Conservation (phyloP, 1,284 basidiomycete species). For the Coniferiporia sulphurascens region DNA sequence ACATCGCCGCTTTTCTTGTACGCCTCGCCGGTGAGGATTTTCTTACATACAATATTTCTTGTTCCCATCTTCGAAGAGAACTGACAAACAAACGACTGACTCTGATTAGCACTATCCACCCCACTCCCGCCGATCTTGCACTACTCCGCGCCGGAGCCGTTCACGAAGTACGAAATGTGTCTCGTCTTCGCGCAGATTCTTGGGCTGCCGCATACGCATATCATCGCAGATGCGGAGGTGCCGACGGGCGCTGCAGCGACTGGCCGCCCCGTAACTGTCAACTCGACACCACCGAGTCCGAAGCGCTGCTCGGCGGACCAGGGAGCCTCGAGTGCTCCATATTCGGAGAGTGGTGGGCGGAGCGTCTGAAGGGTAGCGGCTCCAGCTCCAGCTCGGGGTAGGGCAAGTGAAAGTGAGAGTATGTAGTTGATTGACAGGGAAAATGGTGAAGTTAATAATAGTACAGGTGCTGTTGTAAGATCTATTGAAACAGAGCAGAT, state of each 20-base stretch:
- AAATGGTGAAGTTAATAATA: not conserved
- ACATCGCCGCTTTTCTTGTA: conserved; percentile 72
- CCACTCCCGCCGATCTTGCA: conserved; percentile 64
- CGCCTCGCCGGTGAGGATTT: conserved; percentile 47
- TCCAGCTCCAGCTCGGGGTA: not conserved
- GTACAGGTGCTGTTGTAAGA: not conserved
- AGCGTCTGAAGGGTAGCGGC: conserved; percentile 26
- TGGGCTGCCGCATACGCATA: conserved; percentile 56
- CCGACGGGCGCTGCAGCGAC: conserved; percentile 59
- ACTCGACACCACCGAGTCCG: conserved; percentile 64
- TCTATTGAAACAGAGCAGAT: not conserved
- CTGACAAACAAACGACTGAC: too few relatives aligned
- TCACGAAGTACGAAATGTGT: conserved; percentile 85
- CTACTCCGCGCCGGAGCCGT: conserved; percentile 68
- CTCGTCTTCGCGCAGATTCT: conserved; percentile 67
- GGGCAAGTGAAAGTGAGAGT: not conserved
- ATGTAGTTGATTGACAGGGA: not conserved
- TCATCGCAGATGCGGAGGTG: conserved; percentile 59
- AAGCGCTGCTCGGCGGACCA: conserved; percentile 45
- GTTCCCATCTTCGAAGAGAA: not conserved
- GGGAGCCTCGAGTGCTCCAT: conserved; percentile 55
- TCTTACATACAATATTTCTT: not conserved
- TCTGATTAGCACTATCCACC: conserved; percentile 30
- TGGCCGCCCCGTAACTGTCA: conserved; percentile 68
- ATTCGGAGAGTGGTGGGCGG: conserved; percentile 76